phyloP scores from a whole-genome alignment of 805 yeast genomes.

The Barnettozyma salicaria region DNA sequence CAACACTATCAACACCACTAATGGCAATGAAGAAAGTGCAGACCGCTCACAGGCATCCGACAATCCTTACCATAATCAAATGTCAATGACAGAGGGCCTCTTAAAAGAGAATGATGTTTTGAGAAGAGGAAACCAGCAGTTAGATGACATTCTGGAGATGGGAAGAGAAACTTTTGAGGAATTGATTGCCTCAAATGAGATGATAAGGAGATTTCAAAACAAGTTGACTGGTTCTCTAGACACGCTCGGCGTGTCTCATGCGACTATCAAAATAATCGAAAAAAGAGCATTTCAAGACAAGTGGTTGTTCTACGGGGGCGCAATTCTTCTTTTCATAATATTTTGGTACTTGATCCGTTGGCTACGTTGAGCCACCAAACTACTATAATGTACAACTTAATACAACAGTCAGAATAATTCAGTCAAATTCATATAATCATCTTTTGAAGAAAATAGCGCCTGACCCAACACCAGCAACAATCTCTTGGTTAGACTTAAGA shows the following conservation, averaged over 20 bases:
- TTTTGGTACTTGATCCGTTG: constrained; percentile 65
- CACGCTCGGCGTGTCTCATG: constrained; percentile 81
- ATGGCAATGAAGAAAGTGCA: constrained; percentile 10
- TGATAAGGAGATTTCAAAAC: constrained; percentile 54
- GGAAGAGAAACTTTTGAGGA: constrained; percentile 84
- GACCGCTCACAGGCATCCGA: constrained; percentile 9
- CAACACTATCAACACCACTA: too few species aligned
- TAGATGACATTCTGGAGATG: constrained; percentile 87
- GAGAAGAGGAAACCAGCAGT: constrained; percentile 66
- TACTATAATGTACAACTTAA: constrained; percentile 19
- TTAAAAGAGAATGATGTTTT: constrained; percentile 60
- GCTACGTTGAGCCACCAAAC: constrained; percentile 39
- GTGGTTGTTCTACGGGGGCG: constrained; percentile 76
- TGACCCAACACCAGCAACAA: constrained; percentile 55
- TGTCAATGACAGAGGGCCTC: constrained; percentile 42
- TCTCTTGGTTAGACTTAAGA: constrained; percentile 46
- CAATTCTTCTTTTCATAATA: constrained; percentile 50
- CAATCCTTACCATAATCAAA: constrained; percentile 32
- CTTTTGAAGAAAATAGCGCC: constrained; percentile 55
- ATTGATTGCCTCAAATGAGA: constrained; percentile 76
- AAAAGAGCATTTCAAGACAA: constrained; percentile 82
- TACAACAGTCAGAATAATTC: background rate
- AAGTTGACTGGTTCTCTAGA: constrained; percentile 62
- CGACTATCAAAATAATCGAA: constrained; percentile 76
- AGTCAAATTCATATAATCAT: background rate